These are phyloP conservation scores for Fomitopsis palustris DNA, from an alignment of 1,284 basidiomycete genomes.

Conservation along the genomic window DNA sequence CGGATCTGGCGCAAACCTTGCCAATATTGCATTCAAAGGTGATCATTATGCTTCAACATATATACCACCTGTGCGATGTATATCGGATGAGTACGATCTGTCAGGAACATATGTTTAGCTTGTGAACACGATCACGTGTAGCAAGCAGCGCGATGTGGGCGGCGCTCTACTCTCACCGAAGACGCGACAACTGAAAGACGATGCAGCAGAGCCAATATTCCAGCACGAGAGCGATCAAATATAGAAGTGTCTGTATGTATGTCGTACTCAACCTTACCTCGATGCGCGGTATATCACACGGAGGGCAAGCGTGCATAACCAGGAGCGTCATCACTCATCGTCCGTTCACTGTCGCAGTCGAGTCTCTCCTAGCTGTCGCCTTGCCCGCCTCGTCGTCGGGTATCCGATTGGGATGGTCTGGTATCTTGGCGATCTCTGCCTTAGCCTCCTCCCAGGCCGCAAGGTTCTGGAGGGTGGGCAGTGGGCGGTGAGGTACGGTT, in stretches of 20 bases:
- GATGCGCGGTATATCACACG: background rate
- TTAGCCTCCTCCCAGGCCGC: slow-evolving; percentile 97
- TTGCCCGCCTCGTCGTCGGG: slow-evolving; percentile 33
- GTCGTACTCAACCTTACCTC: background rate
- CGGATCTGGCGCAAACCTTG: too few species aligned
- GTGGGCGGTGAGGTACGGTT: slow-evolving; percentile 2
- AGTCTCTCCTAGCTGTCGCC: slow-evolving; percentile 41
- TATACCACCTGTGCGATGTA: too few species aligned
- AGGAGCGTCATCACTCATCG: slow-evolving; percentile 28
- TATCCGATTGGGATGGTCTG: slow-evolving; percentile 78
- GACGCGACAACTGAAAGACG: too few species aligned
- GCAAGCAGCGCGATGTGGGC: too few species aligned
- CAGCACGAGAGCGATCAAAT: background rate
- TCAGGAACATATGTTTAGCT: too few species aligned
- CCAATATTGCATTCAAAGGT: too few species aligned
- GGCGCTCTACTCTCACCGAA: too few species aligned
- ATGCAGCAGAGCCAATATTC: too few species aligned
- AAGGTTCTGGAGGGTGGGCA: slow-evolving; percentile 66
- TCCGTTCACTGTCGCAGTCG: slow-evolving; percentile 52
- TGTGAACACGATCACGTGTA: too few species aligned
- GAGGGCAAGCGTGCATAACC: background rate
- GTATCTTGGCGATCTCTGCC: slow-evolving; percentile 85
- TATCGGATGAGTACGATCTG: too few species aligned
- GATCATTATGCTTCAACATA: too few species aligned
- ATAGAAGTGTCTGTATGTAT: background rate